A percentile compares a stretch with the other conserved stretches of the same genome.
Evolutionary conservation across 768 basidiomycete genomes (phyloP).

Genomic region (Melanogaster broomeanus): DNA sequence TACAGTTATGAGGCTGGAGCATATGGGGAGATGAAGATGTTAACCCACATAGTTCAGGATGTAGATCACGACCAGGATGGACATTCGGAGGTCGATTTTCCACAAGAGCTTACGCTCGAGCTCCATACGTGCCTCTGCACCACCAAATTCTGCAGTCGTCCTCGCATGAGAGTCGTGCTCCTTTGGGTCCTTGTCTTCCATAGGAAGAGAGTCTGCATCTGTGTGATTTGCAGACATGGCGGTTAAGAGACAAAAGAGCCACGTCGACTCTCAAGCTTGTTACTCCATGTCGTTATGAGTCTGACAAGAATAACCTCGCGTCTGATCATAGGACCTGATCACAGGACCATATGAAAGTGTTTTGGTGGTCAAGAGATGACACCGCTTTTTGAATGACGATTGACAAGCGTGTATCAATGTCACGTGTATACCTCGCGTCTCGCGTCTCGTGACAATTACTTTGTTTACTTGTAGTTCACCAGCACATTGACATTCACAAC

Average conservation of each 20-base stretch:
- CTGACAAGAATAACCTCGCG: not conserved
- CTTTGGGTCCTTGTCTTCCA: slow-evolving; percentile 8
- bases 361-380: too few species aligned
- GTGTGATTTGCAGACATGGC: slow-evolving; percentile 12
- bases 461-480: too few species aligned
- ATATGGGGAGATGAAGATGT: not conserved
- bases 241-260: not conserved
- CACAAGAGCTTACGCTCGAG: slow-evolving; percentile 55
- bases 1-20: not conserved
- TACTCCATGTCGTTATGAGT: not conserved
- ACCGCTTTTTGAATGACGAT: not conserved
- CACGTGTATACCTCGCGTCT: slow-evolving; percentile 8
- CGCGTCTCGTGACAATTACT: slow-evolving; percentile 7
- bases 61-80: slow-evolving; percentile 46
- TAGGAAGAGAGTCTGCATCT: slow-evolving; percentile 1
- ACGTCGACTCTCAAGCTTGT: not conserved
- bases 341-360: too few species aligned
- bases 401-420: not conserved
- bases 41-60: slow-evolving; percentile 37
- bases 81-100: slow-evolving; percentile 60
- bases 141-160: slow-evolving; percentile 49
- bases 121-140: slow-evolving; percentile 42
- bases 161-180: not conserved
- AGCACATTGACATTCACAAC: slow-evolving; percentile 1
- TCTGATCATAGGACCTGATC: not conserved